Evolutionary conservation across 768 basidiomycete genomes (phyloP), one percentile per base, ranked within the genome.

Genomic region (Strobilomyces confusus): DNA sequence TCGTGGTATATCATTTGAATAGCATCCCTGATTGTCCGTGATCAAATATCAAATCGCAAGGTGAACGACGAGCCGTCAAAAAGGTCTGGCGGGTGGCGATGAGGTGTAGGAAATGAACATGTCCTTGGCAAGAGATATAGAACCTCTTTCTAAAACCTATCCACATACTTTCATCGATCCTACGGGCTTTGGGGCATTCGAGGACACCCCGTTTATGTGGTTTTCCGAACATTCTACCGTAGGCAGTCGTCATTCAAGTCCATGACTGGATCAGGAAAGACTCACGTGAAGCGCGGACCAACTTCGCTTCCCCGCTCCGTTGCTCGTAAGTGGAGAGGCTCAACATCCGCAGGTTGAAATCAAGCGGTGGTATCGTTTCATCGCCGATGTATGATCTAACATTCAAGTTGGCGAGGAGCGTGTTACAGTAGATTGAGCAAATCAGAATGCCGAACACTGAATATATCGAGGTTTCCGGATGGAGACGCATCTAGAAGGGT

Each of bases 361-460:
- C 36, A 15, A 19, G 12, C 2, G 36, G 36, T 37, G 36, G 6
- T n/a, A 11, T 6, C 22, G 0, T 7, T 4, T 32, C 44, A 40
- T 40, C 44, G 11, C 45, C 49, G 12, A 58, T 9, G 20, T 58
- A 58, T 19, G 19, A 9, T 54, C 58, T 50, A 0, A 25, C 44
- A 2, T 59, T 59, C n/a, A n/a, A n/a, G n/a, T n/a, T n/a, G n/a
- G n/a, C n/a, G n/a, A n/a, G n/a, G n/a, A n/a, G n/a, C n/a, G 59
- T 60, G 17, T 60, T n/a, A 1, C 33, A 45, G 49, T 61, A 61
- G 11, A 61, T 5, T 5, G 51, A 17, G 43, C 47, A 51, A 5
- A 54, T 34, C 3, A 61, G 60, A n/a, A 62, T 13, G 1, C 26
- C 26, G n/a, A 62, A 55, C 7, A 48, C 20, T 0, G 22, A 5